Percentiles rank a stretch among this genome's conserved stretches.
Conservation (phyloP, 108 stramenopile species). For the Cyclostephanos invisitatus region DNA sequence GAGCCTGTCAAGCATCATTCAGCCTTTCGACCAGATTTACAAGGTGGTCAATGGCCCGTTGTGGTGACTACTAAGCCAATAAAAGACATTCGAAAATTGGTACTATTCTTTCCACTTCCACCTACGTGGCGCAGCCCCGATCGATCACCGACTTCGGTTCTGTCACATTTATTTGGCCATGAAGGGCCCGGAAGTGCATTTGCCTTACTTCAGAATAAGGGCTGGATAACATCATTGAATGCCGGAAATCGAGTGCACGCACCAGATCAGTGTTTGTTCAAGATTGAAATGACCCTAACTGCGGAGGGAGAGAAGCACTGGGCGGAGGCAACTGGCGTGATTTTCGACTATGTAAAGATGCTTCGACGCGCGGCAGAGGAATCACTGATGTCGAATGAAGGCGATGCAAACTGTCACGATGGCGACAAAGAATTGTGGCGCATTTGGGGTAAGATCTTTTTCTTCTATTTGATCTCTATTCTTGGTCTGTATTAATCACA, state of each 20-base stretch:
- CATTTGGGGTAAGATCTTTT: conserved; percentile 18
- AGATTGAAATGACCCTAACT: conserved; percentile 72
- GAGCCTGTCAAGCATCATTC: conserved; percentile 45
- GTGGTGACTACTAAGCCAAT: conserved; percentile 73
- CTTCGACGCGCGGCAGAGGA: conserved; percentile 44
- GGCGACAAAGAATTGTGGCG: conserved; percentile 26
- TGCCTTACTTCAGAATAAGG: conserved; percentile 70
- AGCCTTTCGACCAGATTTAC: conserved; percentile 56
- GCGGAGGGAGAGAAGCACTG: conserved; percentile 75
- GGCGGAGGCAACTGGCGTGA: conserved; percentile 61
- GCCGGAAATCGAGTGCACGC: conserved; percentile 60
- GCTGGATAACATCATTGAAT: conserved; percentile 58
- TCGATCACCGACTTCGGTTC: conserved; percentile 55
- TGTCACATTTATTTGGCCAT: conserved; percentile 81
- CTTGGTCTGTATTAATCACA: background rate
- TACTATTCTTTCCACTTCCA: conserved; percentile 71
- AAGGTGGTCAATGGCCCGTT: conserved; percentile 63
- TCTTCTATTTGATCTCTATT: conserved; percentile 7
- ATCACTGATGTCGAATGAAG: conserved; percentile 13
- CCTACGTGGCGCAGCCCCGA: conserved; percentile 53
- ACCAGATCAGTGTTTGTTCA: conserved; percentile 75
- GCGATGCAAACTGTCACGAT: background rate
- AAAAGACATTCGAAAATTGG: conserved; percentile 61
- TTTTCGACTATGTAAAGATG: conserved; percentile 73
- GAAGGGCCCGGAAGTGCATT: conserved; percentile 76